Evolutionary conservation across 495 filamentous ascomycete species (phyloP).

Genomic region (Podospora fimiseda): DNA sequence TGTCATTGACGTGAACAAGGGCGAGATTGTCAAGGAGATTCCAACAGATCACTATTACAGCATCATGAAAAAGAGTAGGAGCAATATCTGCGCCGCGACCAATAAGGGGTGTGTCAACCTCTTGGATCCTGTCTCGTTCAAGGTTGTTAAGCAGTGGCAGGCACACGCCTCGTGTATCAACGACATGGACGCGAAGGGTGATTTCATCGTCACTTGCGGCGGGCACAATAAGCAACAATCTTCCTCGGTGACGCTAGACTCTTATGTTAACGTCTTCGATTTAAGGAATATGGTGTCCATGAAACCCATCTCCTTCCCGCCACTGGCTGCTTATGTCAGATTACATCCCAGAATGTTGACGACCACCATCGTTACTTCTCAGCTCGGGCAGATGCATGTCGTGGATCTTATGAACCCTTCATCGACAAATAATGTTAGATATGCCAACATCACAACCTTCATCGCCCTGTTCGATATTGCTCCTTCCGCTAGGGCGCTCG

Average conservation of each 20-base stretch:
- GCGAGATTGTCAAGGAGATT: conserved; percentile 66
- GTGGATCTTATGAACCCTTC: conserved; percentile 92
- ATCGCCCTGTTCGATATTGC: conserved; percentile 75
- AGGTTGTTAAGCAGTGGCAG: conserved; percentile 77
- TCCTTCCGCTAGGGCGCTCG: conserved; percentile 82
- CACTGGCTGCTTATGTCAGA: conserved; percentile 83
- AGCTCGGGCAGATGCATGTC: conserved; percentile 85
- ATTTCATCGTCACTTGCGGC: conserved; percentile 92
- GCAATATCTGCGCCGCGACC: conserved; percentile 91
- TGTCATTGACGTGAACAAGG: conserved; percentile 82
- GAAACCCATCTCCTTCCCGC: conserved; percentile 85
- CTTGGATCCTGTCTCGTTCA: conserved; percentile 69
- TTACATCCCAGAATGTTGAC: conserved; percentile 94
- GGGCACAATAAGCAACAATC: conserved; percentile 61
- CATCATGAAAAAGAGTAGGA: conserved; percentile 80
- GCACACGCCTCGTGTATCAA: conserved; percentile 78
- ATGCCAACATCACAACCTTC: conserved; percentile 65
- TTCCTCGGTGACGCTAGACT: conserved; percentile 63
- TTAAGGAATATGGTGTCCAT: conserved; percentile 78
- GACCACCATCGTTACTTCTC: conserved; percentile 83
- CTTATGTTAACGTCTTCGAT: conserved; percentile 89
- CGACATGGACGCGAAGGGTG: conserved; percentile 91
- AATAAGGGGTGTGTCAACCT: conserved; percentile 77
- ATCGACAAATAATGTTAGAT: conserved; percentile 84
- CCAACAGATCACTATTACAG: conserved; percentile 69